Conservation (phyloP, 257 asterid genomes). For the Solanum boliviense region DNA sequence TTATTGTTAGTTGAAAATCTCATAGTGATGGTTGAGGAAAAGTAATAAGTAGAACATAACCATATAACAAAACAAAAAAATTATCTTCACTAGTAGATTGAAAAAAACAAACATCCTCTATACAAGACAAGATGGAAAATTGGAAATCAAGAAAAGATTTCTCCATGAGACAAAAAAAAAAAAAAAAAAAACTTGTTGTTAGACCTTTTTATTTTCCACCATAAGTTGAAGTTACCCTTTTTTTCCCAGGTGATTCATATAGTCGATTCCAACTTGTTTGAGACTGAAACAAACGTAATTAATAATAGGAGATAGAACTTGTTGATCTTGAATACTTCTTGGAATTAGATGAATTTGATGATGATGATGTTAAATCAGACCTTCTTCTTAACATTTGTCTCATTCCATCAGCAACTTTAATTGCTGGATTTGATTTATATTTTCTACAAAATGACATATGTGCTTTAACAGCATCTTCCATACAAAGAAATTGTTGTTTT, state of each 20-base stretch:
- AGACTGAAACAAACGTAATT: background rate
- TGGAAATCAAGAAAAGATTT: background rate
- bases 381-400: constrained; percentile 75
- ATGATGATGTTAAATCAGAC: constrained; percentile 19
- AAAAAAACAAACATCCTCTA: constrained; percentile 7
- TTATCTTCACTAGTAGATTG: constrained; percentile 1
- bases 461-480: constrained; percentile 71
- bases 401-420: constrained; percentile 79
- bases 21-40: background rate
- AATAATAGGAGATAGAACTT: constrained; percentile 31
- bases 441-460: constrained; percentile 83
- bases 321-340: constrained; percentile 52
- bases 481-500: constrained; percentile 16
- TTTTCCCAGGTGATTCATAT: background rate
- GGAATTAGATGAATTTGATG: constrained; percentile 14
- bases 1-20: background rate
- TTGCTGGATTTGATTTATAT: constrained; percentile 66
- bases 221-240: background rate
- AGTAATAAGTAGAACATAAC: background rate
- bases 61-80: background rate
- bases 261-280: background rate
- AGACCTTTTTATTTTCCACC: constrained; percentile 7
- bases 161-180: background rate
- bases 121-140: constrained; percentile 19
- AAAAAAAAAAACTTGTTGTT: background rate